Percentiles rank a stretch among this genome's conserved stretches.
phyloP scores from a whole-genome alignment of 148 eudicot genomes.

The Vaccinium vitisidaea region DNA sequence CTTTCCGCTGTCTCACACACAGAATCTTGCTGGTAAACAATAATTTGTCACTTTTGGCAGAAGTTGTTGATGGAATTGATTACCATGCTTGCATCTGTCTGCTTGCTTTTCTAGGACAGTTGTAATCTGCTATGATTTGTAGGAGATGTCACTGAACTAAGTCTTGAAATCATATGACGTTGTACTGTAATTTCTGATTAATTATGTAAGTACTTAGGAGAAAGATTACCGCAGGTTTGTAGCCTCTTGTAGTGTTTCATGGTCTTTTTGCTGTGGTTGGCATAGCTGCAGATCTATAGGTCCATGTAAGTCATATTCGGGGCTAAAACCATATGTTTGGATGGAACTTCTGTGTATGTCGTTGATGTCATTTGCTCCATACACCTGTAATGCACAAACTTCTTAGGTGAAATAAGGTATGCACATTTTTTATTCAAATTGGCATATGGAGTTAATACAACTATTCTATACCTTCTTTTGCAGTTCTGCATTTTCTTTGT shows the following conservation, averaged over 20 bases:
- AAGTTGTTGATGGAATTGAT: neutral
- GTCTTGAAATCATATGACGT: neutral
- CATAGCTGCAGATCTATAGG: constrained; percentile 43
- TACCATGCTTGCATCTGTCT: neutral
- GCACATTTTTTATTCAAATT: neutral
- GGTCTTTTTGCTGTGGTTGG: constrained; percentile 37
- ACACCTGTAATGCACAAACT: constrained; percentile 32
- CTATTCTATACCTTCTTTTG: constrained; percentile 41
- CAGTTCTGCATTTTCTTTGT: neutral
- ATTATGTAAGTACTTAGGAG: neutral
- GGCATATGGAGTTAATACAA: neutral
- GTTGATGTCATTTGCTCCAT: constrained; percentile 20
- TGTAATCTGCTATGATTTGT: constrained; percentile 41
- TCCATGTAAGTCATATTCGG: constrained; percentile 22
- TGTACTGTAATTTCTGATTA: neutral
- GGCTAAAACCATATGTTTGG: constrained; percentile 20
- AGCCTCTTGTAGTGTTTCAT: constrained; percentile 1
- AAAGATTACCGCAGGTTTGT: neutral
- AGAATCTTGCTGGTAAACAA: neutral
- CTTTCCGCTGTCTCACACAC: neutral
- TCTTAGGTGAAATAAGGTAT: neutral
- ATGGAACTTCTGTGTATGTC: constrained; percentile 21
- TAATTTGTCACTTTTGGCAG: neutral
- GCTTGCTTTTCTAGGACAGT: constrained; percentile 24
- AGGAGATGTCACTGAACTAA: constrained; percentile 8